These are phyloP conservation scores for Nasturtium officinale DNA, from an alignment of 345 rosid genomes.

Conservation along the genomic window DNA sequence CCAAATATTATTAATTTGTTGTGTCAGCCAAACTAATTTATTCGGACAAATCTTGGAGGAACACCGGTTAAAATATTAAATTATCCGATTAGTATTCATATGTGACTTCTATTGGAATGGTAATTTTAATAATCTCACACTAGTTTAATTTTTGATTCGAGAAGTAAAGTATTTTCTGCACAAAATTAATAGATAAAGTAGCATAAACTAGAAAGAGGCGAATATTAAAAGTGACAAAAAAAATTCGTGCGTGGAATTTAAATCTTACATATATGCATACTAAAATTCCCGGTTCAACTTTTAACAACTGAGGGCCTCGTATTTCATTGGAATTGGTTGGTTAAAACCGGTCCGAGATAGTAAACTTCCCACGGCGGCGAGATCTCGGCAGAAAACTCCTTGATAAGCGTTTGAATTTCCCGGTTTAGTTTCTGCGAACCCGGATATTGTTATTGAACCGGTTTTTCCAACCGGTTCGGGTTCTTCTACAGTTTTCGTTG, in stretches of 20 bases:
- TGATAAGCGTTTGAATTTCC: conserved; percentile 54
- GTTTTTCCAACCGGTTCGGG: conserved; percentile 27
- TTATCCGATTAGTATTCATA: background rate
- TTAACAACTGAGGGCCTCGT: conserved; percentile 85
- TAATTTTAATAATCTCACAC: background rate
- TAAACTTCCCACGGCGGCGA: conserved; percentile 76
- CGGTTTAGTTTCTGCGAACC: conserved; percentile 5
- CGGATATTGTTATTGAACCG: background rate
- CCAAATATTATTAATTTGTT: conserved; percentile 6
- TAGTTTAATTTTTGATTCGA: background rate
- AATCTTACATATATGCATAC: conserved; percentile 19
- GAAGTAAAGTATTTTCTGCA: conserved; percentile 9
- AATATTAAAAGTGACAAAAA: conserved; percentile 30
- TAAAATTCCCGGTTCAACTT: conserved; percentile 17
- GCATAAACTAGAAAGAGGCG: background rate
- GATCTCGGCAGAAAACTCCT: conserved; percentile 94
- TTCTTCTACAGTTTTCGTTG: conserved; percentile 38
- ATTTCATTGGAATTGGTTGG: conserved; percentile 75
- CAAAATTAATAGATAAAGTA: conserved; percentile 12
- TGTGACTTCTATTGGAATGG: background rate
- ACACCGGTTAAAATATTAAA: background rate
- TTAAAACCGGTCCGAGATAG: conserved; percentile 76
- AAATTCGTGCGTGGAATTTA: background rate
- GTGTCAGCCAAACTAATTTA: conserved; percentile 32
- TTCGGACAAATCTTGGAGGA: conserved; percentile 17